A percentile compares a stretch with the other conserved stretches of the same genome.
phyloP scores from a whole-genome alignment of 2,329 filamentous ascomycete species.

The Pyrenophora seminiperda region DNA sequence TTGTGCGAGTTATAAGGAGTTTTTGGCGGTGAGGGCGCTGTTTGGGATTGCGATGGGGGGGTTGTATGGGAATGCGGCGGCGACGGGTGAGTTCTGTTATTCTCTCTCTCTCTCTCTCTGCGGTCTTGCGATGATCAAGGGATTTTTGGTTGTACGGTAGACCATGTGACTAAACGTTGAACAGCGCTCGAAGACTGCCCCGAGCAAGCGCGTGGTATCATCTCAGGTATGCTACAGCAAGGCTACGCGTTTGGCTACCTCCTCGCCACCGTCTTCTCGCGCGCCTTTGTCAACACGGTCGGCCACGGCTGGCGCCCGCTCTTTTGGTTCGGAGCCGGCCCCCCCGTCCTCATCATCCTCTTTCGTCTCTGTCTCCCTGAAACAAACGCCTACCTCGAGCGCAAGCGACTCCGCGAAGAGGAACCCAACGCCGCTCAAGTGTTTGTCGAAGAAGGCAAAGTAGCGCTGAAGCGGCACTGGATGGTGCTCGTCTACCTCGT shows the following conservation, averaged over 20 bases:
- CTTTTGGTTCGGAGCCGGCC: constrained; percentile 86
- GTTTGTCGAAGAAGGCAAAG: constrained; percentile 77
- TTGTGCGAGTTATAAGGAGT: constrained; percentile 62
- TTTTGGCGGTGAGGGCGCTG: constrained; percentile 63
- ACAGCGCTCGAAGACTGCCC: constrained; percentile 66
- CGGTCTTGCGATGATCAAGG: no score
- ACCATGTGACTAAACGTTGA: background rate
- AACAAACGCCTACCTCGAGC: constrained; percentile 72
- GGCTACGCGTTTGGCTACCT: constrained; percentile 69
- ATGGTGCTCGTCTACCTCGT: constrained; percentile 79
- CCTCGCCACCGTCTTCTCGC: constrained; percentile 61
- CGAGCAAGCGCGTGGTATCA: constrained; percentile 61
- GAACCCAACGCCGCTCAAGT: constrained; percentile 65
- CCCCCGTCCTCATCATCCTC: constrained; percentile 78
- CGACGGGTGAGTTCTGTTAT: constrained; percentile 50
- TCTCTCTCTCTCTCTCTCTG: background rate
- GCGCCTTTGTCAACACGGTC: constrained; percentile 75
- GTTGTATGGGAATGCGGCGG: constrained; percentile 65
- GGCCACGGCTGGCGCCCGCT: constrained; percentile 80
- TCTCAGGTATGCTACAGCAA: constrained; percentile 67
- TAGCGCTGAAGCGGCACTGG: constrained; percentile 82
- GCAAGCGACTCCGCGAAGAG: constrained; percentile 66
- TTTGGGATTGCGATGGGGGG: constrained; percentile 70
- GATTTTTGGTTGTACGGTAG: no score
- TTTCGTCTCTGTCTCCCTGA: constrained; percentile 80